Evolutionary conservation across 2,329 filamentous ascomycete genomes (phyloP), one percentile per base, ranked within the genome.

Genomic region (Herpotrichia juniperi): DNA sequence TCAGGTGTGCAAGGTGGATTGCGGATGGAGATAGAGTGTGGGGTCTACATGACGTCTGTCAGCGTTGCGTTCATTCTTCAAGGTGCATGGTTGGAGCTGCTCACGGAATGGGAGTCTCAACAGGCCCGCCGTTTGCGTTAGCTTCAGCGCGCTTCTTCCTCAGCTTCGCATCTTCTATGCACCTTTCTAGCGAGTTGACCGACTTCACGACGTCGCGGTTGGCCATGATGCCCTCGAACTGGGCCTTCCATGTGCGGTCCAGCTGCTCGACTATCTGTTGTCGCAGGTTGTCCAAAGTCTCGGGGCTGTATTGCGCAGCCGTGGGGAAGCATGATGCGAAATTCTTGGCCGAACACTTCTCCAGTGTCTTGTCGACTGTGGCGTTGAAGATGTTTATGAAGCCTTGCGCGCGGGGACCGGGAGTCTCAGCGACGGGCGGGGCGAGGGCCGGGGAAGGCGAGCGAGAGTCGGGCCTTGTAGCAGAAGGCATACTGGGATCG

Each of bases 251-350:
- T 46, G 79, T 79, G 56, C 81, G 79, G 58, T 85, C 82, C 46
- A 87, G 68, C 59, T 85, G 81, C 45, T 79, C 78, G 35, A 83
- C 82, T 57, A 87, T 78, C 57, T 87, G 82, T 48, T 79, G 75
- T 73, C 84, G 83, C 19, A 88, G 74, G 3, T 77, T 76, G 61
- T 84, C 80, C 51, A 88, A 64, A 35, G 79, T 79, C 22, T 79
- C 80, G 1, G 83, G 81, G 10, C 82, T 82, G 61, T 85, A 76
- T 61, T 77, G 74, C 16, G 84, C 82, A 1, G 84, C 81, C 0
- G 85, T 88, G 0, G 85, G 85, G 58, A 87, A 87, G 62, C 85
- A 88, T 21, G 82, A 75, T 0, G 83, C 78, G 66, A 87, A 88
- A 61, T 86, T 87, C 43, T 76, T 74, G 66, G 85, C 82, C 9